Percentiles rank a stretch among this genome's conserved stretches.
Evolutionary conservation across 495 filamentous ascomycete genomes (phyloP).

Genomic region (Xylaria venustula): DNA sequence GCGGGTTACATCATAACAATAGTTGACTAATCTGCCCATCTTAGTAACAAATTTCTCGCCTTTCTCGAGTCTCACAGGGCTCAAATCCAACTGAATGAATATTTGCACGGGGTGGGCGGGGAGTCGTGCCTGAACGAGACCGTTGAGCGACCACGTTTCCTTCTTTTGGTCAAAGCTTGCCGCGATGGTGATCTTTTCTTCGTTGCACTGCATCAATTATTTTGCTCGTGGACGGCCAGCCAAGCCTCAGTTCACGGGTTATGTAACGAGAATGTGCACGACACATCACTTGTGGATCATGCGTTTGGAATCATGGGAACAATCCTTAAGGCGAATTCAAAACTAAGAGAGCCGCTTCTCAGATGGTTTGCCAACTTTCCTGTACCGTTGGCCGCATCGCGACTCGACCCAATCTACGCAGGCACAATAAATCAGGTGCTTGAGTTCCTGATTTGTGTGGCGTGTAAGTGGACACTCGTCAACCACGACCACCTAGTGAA

Average conservation of each 20-base stretch:
- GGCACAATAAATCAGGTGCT: slow-evolving; percentile 28
- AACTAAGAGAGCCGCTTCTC: slow-evolving; percentile 35
- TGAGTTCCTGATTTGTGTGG: slow-evolving; percentile 34
- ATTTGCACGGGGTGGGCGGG: slow-evolving; percentile 11
- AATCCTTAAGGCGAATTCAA: slow-evolving; percentile 41
- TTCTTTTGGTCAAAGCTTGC: slow-evolving; percentile 59
- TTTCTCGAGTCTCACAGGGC: slow-evolving; percentile 15
- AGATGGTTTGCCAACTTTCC: slow-evolving; percentile 58
- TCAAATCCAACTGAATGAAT: neutral
- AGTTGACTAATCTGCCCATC: neutral
- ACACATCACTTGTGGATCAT: slow-evolving; percentile 22
- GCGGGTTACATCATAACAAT: neutral
- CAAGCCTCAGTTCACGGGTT: slow-evolving; percentile 14
- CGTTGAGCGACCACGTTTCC: slow-evolving; percentile 53
- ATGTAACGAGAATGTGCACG: slow-evolving; percentile 2
- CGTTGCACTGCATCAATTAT: slow-evolving; percentile 66
- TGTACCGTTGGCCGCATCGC: slow-evolving; percentile 28
- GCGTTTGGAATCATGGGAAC: slow-evolving; percentile 40
- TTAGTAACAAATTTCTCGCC: slow-evolving; percentile 7
- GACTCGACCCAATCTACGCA: slow-evolving; percentile 15
- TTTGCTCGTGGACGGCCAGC: slow-evolving; percentile 49
- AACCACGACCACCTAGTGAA: slow-evolving; percentile 10
- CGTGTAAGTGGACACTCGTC: slow-evolving; percentile 19
- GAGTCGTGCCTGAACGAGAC: slow-evolving; percentile 4
- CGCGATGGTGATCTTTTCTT: slow-evolving; percentile 57